Conservation (phyloP, 1,284 basidiomycete genomes). For the Puccinia novopanici region DNA sequence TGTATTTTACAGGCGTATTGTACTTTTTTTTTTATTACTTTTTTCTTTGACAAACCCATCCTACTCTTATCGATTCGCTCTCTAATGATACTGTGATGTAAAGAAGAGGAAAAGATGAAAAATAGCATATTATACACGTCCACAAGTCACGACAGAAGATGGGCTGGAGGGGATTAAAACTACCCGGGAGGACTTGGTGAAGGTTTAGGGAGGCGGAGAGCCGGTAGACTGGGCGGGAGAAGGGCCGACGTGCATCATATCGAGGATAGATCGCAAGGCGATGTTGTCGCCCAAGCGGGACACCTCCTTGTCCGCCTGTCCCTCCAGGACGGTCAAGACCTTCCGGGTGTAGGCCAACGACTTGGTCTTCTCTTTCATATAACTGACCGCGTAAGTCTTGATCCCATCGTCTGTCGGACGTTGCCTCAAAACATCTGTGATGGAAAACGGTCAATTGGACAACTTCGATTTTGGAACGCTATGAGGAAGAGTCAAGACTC, state of each 20-base stretch:
- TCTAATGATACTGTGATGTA: neutral
- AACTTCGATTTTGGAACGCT: neutral
- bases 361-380: constrained; percentile 70
- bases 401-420: constrained; percentile 75
- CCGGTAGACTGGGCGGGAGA: constrained; percentile 26
- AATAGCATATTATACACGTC: neutral
- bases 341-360: constrained; percentile 74
- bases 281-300: constrained; percentile 67
- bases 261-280: constrained; percentile 63
- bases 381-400: constrained; percentile 76
- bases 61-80: neutral
- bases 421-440: constrained; percentile 80
- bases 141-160: neutral
- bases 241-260: constrained; percentile 56
- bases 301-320: constrained; percentile 66
- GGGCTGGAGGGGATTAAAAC: neutral
- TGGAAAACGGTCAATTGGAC: neutral
- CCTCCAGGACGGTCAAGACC: constrained; percentile 67
- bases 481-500: constrained; percentile 55
- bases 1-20: neutral
- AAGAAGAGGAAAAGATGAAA: neutral
- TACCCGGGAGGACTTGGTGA: neutral
- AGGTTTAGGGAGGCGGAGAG: neutral
- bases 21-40: neutral
- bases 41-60: neutral